These are phyloP conservation scores for Hyaloperonospora arabidopsidis DNA, from an alignment of 352 stramenopile genomes.

Conservation along the genomic window DNA sequence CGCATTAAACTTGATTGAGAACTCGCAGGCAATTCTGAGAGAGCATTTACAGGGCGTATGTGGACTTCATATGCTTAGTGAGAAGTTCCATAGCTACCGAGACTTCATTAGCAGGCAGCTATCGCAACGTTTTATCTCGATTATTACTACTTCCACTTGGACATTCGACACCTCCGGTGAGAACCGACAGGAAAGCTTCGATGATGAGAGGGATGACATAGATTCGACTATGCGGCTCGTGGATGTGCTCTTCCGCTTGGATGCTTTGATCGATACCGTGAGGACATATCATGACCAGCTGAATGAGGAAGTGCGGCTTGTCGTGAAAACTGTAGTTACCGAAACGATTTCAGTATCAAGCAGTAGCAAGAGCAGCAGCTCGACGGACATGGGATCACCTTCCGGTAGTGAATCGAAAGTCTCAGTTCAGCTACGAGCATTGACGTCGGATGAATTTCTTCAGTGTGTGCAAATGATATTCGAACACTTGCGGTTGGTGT, in stretches of 20 bases:
- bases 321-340: slow-evolving; percentile 84
- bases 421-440: slow-evolving; percentile 64
- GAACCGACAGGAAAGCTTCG: slow-evolving; percentile 19
- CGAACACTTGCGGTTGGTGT: slow-evolving; percentile 75
- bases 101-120: slow-evolving; percentile 71
- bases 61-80: slow-evolving; percentile 53
- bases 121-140: slow-evolving; percentile 68
- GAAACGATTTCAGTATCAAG: slow-evolving; percentile 75
- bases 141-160: slow-evolving; percentile 76
- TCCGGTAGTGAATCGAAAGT: slow-evolving; percentile 64
- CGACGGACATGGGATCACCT: slow-evolving; percentile 16
- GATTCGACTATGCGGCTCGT: slow-evolving; percentile 49
- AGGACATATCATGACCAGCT: slow-evolving; percentile 71
- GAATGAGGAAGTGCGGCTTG: slow-evolving; percentile 81
- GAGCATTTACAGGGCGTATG: slow-evolving; percentile 75
- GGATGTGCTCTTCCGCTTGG: slow-evolving; percentile 68
- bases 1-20: slow-evolving; percentile 72
- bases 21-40: slow-evolving; percentile 51
- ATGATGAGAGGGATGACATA: slow-evolving; percentile 30
- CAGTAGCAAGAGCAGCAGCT: slow-evolving; percentile 31
- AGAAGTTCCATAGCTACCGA: slow-evolving; percentile 71
- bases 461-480: slow-evolving; percentile 87
- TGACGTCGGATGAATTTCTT: slow-evolving; percentile 80
- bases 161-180: slow-evolving; percentile 39
- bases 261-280: slow-evolving; percentile 61